Percentiles rank a stretch among this genome's conserved stretches.
These are phyloP conservation scores for Stenogyne calaminthoides DNA, from an alignment of 305 asterid genomes.

Conservation along the genomic window DNA sequence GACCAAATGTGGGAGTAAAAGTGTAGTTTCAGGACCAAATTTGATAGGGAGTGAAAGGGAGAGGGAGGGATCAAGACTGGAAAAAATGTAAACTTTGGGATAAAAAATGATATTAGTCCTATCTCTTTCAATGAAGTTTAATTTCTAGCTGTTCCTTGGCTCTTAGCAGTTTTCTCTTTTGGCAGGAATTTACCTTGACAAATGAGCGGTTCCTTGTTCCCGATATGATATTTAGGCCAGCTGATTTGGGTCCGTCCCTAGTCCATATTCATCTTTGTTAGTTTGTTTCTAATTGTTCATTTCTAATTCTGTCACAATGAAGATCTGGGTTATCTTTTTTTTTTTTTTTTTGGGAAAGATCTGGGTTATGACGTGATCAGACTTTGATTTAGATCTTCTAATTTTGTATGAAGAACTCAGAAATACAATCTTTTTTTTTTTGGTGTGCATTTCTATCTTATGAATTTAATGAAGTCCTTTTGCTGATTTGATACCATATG, in stretches of 20 bases:
- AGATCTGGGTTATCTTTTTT: slow-evolving; percentile 4
- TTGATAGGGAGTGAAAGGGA: too few relatives aligned
- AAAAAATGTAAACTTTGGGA: too few relatives aligned
- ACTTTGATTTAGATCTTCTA: background rate
- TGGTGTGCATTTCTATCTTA: background rate
- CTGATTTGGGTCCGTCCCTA: slow-evolving; percentile 79
- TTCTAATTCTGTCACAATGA: background rate
- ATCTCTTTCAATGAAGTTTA: slow-evolving; percentile 20
- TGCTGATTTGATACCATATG: slow-evolving; percentile 20
- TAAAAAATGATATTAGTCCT: too few relatives aligned
- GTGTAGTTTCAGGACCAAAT: too few relatives aligned
- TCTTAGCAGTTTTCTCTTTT: slow-evolving; percentile 22
- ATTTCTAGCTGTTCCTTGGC: slow-evolving; percentile 13
- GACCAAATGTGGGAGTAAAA: too few relatives aligned
- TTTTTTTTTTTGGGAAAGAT: too few relatives aligned
- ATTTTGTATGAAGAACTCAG: background rate
- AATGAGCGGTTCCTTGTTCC: slow-evolving; percentile 97
- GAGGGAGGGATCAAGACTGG: too few relatives aligned
- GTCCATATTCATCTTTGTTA: slow-evolving; percentile 24
- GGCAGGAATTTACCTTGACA: slow-evolving; percentile 85
- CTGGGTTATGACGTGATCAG: background rate
- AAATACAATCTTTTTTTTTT: background rate
- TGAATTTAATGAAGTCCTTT: slow-evolving; percentile 1
- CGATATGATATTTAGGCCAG: slow-evolving; percentile 96
- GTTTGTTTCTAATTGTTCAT: slow-evolving; percentile 13